Percentiles rank a stretch among this genome's conserved stretches.
Evolutionary conservation across 148 eudicot genomes (phyloP).

Genomic region (Pouteria glomerata): DNA sequence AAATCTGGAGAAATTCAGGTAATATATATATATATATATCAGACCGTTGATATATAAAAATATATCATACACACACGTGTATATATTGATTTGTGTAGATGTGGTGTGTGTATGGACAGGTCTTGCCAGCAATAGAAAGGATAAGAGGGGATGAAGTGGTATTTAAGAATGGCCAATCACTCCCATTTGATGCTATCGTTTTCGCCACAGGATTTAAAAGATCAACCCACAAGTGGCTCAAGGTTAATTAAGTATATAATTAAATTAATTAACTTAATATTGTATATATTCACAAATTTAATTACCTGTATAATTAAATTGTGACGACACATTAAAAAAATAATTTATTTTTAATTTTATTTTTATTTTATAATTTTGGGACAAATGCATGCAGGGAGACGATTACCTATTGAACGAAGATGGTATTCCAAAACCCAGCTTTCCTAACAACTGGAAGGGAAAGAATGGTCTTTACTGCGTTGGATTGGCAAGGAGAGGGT

Average conservation of each 20-base stretch:
- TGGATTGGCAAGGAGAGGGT: conserved; percentile 65
- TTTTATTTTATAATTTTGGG: neutral
- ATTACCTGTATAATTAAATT: neutral
- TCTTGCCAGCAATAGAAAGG: conserved; percentile 46
- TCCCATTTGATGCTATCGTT: conserved; percentile 57
- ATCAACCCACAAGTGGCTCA: conserved; percentile 53
- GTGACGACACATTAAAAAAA: neutral
- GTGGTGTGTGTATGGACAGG: conserved; percentile 28
- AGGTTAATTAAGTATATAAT: conserved; percentile 30
- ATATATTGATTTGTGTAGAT: neutral
- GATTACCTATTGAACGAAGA: conserved; percentile 53
- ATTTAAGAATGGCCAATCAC: conserved; percentile 39
- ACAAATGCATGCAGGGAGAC: conserved; percentile 73
- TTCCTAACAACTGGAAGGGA: conserved; percentile 81
- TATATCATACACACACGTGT: too few species aligned
- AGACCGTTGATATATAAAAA: too few species aligned
- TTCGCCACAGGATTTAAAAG: conserved; percentile 74
- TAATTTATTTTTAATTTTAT: neutral
- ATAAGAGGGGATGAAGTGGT: conserved; percentile 41
- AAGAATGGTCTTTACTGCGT: conserved; percentile 66
- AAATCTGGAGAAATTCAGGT: conserved; percentile 68
- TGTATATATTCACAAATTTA: neutral
- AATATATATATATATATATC: neutral
- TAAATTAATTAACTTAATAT: neutral
- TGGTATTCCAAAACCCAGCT: conserved; percentile 52